phyloP scores from a whole-genome alignment of 2,329 filamentous ascomycete genomes.

The Botrytis tulipae region DNA sequence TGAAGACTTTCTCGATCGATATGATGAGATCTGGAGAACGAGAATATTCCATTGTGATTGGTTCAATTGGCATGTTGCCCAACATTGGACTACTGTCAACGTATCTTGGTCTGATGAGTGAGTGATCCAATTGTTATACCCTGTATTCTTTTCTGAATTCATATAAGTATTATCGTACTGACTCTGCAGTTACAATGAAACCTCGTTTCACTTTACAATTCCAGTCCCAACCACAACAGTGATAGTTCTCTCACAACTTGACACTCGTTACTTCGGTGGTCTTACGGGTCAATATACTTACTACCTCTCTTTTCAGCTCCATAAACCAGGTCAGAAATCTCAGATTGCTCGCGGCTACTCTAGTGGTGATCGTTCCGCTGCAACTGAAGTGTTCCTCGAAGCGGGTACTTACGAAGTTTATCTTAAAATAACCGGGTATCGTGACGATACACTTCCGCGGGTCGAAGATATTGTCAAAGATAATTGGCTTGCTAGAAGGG shows the following conservation, averaged over 20 bases:
- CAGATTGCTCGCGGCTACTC: constrained; percentile 49
- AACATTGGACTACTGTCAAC: constrained; percentile 58
- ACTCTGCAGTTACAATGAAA: constrained; percentile 50
- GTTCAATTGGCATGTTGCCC: constrained; percentile 52
- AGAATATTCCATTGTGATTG: constrained; percentile 54
- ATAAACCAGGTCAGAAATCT: constrained; percentile 50
- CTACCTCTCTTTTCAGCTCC: constrained; percentile 46
- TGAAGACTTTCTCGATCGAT: constrained; percentile 58
- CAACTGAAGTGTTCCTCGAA: constrained; percentile 55
- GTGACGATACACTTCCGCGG: constrained; percentile 43
- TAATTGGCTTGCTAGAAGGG: constrained; percentile 48
- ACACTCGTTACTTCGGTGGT: constrained; percentile 58
- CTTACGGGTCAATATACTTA: constrained; percentile 55
- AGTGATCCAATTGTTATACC: not conserved
- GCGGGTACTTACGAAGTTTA: constrained; percentile 55
- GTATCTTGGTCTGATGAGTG: constrained; percentile 55
- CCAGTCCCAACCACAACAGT: constrained; percentile 54
- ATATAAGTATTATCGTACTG: not conserved
- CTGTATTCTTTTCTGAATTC: rapidly evolving
- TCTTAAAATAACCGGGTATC: constrained; percentile 51
- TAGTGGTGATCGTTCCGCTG: constrained; percentile 54
- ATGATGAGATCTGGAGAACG: constrained; percentile 56
- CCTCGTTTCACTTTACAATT: constrained; percentile 56
- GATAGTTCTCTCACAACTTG: constrained; percentile 54
- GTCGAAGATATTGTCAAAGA: constrained; percentile 49